Base-by-base conservation (phyloP, 176 grass and related monocot species). In the Bonia amplexicaulis region DNA sequence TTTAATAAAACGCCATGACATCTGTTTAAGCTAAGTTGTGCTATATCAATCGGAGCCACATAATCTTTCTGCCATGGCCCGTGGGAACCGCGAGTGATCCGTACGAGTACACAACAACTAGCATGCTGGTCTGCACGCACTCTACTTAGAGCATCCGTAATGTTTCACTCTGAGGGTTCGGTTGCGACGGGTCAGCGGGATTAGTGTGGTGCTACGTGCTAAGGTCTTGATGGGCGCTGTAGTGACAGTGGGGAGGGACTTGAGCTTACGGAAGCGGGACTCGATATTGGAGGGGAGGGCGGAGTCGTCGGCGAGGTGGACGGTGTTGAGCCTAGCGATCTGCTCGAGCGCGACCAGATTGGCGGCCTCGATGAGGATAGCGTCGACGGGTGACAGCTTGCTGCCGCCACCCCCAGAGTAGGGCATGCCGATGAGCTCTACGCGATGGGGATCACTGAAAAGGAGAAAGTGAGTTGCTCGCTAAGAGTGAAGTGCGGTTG, bases 251-350 rank as follows among this genome's bases (percentile, higher is more conserved):
- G 31, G 3, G 31, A 33, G 31, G 31, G 31, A 33, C 31, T 33
- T 33, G 31, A 33, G 31, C 31, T 33, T 33, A 3, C 31, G 3
- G 3, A 33, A 33, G 31, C 3, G 3, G 0, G 31, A 33, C 31
- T 33, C 31, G 3, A 33, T 2, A 33, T 33, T 3, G 3, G 31
- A 33, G 0, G 31, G 31, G 33, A 97, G 88, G 6, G 77, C 59
- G 27, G 88, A 76, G 59, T 86, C 79, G 58, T 70, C 67, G 69
- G 87, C 48, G 82, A 97, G 88, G 80, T 94, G 87, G 54, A 87
- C 88, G 58, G 92, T 97, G 90, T 97, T 97, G 69, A 97, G 90
- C 73, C 31, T 85, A 10, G 95, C 84, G 81, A 93, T 90, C 45
- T 96, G 78, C 69, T 99, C 86, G 19, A 96, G 88, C 47, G 90